Conservation (phyloP, 805 yeast genomes). For the Candida quercuum region DNA sequence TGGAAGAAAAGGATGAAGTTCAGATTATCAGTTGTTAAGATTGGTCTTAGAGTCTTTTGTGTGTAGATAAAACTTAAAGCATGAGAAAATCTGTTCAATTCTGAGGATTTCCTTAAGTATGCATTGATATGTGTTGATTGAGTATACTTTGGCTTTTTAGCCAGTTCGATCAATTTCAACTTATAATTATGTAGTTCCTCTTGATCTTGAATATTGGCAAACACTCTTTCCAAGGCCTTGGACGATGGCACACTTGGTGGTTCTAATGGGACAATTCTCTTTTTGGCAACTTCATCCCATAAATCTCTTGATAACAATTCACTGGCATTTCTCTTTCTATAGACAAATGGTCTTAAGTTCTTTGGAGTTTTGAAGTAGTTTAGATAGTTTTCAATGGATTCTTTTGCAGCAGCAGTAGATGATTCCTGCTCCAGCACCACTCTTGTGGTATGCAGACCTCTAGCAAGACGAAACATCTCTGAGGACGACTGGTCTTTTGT, state of each 20-base stretch:
- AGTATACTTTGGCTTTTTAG: constrained; percentile 18
- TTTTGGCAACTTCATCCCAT: constrained; percentile 30
- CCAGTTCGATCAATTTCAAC: constrained; percentile 12
- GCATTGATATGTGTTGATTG: constrained; percentile 14
- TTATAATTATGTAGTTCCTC: constrained; percentile 15
- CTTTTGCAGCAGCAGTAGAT: constrained; percentile 13
- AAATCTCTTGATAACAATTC: constrained; percentile 33
- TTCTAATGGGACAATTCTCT: constrained; percentile 27
- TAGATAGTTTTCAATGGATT: constrained; percentile 27
- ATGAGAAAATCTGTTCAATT: constrained; percentile 17
- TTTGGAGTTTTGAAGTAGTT: constrained; percentile 29
- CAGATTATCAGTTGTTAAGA: constrained; percentile 11
- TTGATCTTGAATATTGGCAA: constrained; percentile 16
- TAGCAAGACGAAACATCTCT: constrained; percentile 12
- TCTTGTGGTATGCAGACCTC: constrained; percentile 13
- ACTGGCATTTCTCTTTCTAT: constrained; percentile 35
- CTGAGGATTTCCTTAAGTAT: constrained; percentile 18
- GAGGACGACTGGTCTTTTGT: too few species aligned
- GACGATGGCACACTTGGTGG: constrained; percentile 28
- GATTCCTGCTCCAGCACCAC: constrained; percentile 1
- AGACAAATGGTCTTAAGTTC: constrained; percentile 31
- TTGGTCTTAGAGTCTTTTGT: constrained; percentile 8
- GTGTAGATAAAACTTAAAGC: constrained; percentile 18
- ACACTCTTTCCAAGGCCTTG: constrained; percentile 19
- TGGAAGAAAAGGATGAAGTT: constrained; percentile 17